Evolutionary conservation across 2,329 filamentous ascomycete genomes (phyloP), one percentile per base, ranked within the genome.

Genomic region (Curvularia eragrostidis): DNA sequence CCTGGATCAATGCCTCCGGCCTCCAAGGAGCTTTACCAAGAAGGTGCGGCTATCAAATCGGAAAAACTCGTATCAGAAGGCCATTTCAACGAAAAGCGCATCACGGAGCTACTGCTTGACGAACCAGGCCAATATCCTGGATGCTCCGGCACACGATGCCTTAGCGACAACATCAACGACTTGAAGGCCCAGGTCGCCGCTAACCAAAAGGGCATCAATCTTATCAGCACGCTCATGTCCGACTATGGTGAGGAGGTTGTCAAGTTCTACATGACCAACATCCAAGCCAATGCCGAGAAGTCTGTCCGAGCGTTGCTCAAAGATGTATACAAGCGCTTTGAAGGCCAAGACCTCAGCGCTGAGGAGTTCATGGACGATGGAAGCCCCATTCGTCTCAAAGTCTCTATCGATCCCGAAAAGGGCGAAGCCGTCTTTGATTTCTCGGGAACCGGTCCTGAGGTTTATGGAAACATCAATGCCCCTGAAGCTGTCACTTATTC

Each of bases 291-390:
- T 44, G 91, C 91, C 0, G 91, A 93, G 67, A 81, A 86, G 1
- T 89, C 88, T 30, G 92, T 96, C 0, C 85, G 90, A 18, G 85
- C 85, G 49, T 82, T 96, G 5, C 81, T 96, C 26, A 92, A 89
- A 69, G 81, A 85, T 3, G 87, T 94, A n/a, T 83, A 87, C 68
- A 84, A 84, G 61, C 83, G 86, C 23, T 91, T 92, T 64, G 83
- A 87, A 63, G 89, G 89, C 2, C 83, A 86, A 56, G 86, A 90
- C n/a, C 83, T 96, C 0, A 84, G 85, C 7, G 90, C 92, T 0
- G 81, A 88, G 1, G 91, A 96, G 70, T 91, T 88, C 79, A 95
- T 96, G 90, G 92, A 96, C 66, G 91, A 96, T 67, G 91, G 91
- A 24, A 90, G 85, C 9, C 90, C 91, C 0, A 94, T 96, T 68